phyloP scores from a whole-genome alignment of 768 basidiomycete species.

The Favolaschia claudopus region DNA sequence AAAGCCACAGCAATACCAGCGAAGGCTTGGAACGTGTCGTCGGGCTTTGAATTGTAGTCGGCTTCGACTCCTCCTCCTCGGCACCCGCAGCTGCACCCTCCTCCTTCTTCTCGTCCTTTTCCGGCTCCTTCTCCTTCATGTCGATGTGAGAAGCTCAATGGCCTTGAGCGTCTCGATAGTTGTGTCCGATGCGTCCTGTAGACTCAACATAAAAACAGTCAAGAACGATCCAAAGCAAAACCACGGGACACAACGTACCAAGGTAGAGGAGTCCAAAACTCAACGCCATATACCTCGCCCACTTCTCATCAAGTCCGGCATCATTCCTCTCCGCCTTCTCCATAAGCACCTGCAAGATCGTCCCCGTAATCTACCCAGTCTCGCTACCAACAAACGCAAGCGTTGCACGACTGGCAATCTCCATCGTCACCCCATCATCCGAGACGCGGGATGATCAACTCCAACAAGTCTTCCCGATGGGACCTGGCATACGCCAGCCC shows the following conservation, averaged over 20 bases:
- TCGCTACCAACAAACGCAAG: constrained; percentile 93
- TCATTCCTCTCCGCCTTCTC: constrained; percentile 70
- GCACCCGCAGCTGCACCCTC: too few relatives aligned
- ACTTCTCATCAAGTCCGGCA: constrained; percentile 85
- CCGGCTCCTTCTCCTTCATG: constrained; percentile 57
- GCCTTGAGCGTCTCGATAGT: constrained; percentile 93
- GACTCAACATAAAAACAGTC: constrained; percentile 56
- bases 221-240: too few relatives aligned
- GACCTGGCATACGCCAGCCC: constrained; percentile 95
- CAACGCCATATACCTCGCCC: constrained; percentile 88
- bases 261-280: constrained; percentile 90
- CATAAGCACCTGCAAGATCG: constrained; percentile 91
- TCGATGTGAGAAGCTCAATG: constrained; percentile 91
- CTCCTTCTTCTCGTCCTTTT: constrained; percentile 64
- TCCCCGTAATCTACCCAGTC: constrained; percentile 88
- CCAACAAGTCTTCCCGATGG: constrained; percentile 82
- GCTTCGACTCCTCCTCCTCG: too few relatives aligned
- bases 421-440: constrained; percentile 90
- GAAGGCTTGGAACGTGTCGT: too few relatives aligned
- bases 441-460: constrained; percentile 79
- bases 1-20: too few relatives aligned
- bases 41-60: too few relatives aligned
- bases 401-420: constrained; percentile 84
- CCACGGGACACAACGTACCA: constrained; percentile 55
- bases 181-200: constrained; percentile 91